Evolutionary conservation across 768 basidiomycete genomes (phyloP).

Genomic region (Termitomyces sp.): DNA sequence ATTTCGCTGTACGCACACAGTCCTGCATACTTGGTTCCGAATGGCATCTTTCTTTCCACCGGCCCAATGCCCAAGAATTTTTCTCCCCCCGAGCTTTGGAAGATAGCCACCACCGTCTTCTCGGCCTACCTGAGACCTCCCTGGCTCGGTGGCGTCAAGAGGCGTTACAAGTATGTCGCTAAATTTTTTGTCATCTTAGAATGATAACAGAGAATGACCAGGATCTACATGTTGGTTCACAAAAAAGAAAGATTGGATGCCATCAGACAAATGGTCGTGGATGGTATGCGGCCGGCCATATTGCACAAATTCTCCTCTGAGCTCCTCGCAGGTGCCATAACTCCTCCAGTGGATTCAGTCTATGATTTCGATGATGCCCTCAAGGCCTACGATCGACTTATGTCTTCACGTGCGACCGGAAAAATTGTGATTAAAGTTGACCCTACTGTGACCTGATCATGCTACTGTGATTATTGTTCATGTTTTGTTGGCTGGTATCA

Average conservation of each 20-base stretch:
- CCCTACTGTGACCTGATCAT: slow-evolving; percentile 7
- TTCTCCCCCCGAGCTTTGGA: slow-evolving; percentile 30
- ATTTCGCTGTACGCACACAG: slow-evolving; percentile 49
- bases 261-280: slow-evolving; percentile 35
- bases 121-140: slow-evolving; percentile 37
- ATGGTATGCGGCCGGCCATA: slow-evolving; percentile 34
- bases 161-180: slow-evolving; percentile 43
- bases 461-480: background rate
- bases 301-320: background rate
- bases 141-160: slow-evolving; percentile 53
- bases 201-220: slow-evolving; percentile 15
- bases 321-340: slow-evolving; percentile 41
- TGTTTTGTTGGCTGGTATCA: background rate
- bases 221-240: slow-evolving; percentile 32
- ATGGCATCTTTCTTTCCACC: slow-evolving; percentile 52
- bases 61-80: slow-evolving; percentile 42
- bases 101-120: slow-evolving; percentile 29
- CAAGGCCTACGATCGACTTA: slow-evolving; percentile 60
- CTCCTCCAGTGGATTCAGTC: slow-evolving; percentile 58
- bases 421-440: slow-evolving; percentile 62
- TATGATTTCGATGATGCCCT: slow-evolving; percentile 53
- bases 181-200: background rate
- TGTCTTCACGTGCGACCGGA: slow-evolving; percentile 57
- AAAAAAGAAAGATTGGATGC: slow-evolving; percentile 33
- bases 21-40: slow-evolving; percentile 51